These are phyloP conservation scores for Aspergillus biplanus DNA, from an alignment of 495 filamentous ascomycete species.

Conservation along the genomic window DNA sequence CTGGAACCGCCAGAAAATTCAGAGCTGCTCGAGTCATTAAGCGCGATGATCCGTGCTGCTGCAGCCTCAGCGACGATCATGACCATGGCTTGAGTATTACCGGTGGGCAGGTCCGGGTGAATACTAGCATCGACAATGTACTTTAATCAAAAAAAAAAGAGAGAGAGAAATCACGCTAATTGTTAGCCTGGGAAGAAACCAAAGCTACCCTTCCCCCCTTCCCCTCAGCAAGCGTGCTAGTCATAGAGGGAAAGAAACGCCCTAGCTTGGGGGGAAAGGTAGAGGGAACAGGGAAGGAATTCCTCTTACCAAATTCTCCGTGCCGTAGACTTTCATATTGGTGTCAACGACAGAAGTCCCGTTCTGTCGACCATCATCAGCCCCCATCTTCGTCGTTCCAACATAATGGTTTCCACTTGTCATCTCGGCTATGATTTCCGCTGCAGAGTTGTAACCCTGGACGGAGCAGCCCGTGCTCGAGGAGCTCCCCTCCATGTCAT, in stretches of 20 bases:
- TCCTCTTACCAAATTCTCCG: slow-evolving; percentile 58
- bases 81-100: slow-evolving; percentile 41
- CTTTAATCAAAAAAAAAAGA: slow-evolving; percentile 8
- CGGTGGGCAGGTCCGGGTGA: slow-evolving; percentile 40
- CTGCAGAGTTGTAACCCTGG: slow-evolving; percentile 51
- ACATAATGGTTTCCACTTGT: slow-evolving; percentile 73
- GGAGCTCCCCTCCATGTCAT: slow-evolving; percentile 56
- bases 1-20: not conserved
- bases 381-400: slow-evolving; percentile 66
- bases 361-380: slow-evolving; percentile 63
- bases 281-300: not conserved
- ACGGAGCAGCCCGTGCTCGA: slow-evolving; percentile 42
- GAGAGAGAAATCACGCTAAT: not conserved
- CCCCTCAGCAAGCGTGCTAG: not conserved
- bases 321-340: slow-evolving; percentile 72
- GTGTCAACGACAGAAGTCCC: slow-evolving; percentile 73
- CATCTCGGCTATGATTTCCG: slow-evolving; percentile 43
- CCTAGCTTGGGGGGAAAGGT: not conserved
- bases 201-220: too few relatives aligned
- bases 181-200: not conserved
- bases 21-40: slow-evolving; percentile 3
- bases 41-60: slow-evolving; percentile 32
- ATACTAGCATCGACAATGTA: slow-evolving; percentile 33
- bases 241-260: not conserved
- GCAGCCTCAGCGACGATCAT: slow-evolving; percentile 41